phyloP scores from a whole-genome alignment of 2,329 filamentous ascomycete genomes.

The Apiospora phragmitis region DNA sequence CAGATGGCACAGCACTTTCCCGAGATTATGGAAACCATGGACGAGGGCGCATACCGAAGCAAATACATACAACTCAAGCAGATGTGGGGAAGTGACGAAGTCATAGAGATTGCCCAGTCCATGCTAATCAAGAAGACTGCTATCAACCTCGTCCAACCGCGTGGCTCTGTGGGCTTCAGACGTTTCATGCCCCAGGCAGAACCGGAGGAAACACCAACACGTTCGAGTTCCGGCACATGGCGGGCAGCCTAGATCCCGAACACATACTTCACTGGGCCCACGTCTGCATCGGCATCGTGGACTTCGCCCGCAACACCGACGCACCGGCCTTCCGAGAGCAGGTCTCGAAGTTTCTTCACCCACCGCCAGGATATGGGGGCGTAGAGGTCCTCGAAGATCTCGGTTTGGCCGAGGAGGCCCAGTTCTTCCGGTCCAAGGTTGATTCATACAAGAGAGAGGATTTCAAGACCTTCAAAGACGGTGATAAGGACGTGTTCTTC shows the following conservation, averaged over 20 bases:
- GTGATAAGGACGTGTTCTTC: not conserved
- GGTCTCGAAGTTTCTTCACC: not conserved
- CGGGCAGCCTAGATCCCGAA: not conserved
- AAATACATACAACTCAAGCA: not conserved
- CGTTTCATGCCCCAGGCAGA: not conserved
- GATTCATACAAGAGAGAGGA: not conserved
- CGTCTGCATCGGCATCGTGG: not conserved
- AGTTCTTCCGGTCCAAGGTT: not conserved
- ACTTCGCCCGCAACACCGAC: not conserved
- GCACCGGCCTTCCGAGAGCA: not conserved
- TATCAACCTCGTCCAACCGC: not conserved
- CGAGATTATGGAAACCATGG: not conserved
- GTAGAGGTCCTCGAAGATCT: not conserved
- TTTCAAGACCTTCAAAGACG: not conserved
- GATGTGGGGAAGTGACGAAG: not conserved
- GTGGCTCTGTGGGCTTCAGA: conserved; percentile 3
- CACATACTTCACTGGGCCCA: not conserved
- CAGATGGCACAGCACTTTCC: not conserved
- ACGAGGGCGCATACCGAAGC: not conserved
- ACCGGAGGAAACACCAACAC: not conserved
- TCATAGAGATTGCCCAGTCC: not conserved
- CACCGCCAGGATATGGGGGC: not conserved
- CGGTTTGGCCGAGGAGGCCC: not conserved
- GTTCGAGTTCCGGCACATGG: conserved; percentile 10
- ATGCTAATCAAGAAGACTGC: not conserved